Percentiles rank a stretch among this genome's conserved stretches.
Conservation (phyloP, 495 filamentous ascomycete genomes). For the Hypomontagnella submonticulosa region DNA sequence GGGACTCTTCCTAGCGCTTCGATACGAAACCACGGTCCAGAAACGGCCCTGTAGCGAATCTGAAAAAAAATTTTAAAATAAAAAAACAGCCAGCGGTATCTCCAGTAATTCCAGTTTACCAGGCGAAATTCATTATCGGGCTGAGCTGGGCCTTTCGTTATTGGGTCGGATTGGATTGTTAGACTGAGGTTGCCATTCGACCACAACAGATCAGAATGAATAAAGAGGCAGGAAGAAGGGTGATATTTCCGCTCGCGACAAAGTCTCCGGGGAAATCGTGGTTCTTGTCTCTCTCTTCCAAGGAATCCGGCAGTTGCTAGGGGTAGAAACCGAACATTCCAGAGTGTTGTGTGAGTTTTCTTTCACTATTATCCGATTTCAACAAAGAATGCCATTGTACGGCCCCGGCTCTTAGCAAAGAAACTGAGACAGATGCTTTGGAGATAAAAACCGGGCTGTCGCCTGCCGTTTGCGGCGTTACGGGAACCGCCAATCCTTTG, state of each 20-base stretch:
- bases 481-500: slow-evolving; percentile 35
- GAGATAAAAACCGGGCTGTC: slow-evolving; percentile 3
- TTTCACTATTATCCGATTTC: slow-evolving; percentile 38
- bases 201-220: slow-evolving; percentile 23
- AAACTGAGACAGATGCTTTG: slow-evolving; percentile 41
- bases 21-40: background rate
- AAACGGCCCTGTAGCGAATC: slow-evolving; percentile 4
- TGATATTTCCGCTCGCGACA: slow-evolving; percentile 26
- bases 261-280: slow-evolving; percentile 6
- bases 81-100: slow-evolving; percentile 7
- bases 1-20: background rate
- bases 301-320: slow-evolving; percentile 32
- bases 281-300: slow-evolving; percentile 38
- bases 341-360: slow-evolving; percentile 26
- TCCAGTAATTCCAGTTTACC: slow-evolving; percentile 15
- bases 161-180: slow-evolving; percentile 9
- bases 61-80: background rate
- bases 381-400: slow-evolving; percentile 48
- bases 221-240: slow-evolving; percentile 23
- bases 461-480: slow-evolving; percentile 44
- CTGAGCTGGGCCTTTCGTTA: slow-evolving; percentile 11
- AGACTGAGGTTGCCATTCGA: slow-evolving; percentile 6
- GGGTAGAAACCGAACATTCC: slow-evolving; percentile 41
- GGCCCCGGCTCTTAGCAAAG: background rate
- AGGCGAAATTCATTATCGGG: slow-evolving; percentile 27